Evolutionary conservation across 2,329 filamentous ascomycete genomes (phyloP), one percentile per base, ranked within the genome.

Genomic region (Myriosclerotinia curreyana): DNA sequence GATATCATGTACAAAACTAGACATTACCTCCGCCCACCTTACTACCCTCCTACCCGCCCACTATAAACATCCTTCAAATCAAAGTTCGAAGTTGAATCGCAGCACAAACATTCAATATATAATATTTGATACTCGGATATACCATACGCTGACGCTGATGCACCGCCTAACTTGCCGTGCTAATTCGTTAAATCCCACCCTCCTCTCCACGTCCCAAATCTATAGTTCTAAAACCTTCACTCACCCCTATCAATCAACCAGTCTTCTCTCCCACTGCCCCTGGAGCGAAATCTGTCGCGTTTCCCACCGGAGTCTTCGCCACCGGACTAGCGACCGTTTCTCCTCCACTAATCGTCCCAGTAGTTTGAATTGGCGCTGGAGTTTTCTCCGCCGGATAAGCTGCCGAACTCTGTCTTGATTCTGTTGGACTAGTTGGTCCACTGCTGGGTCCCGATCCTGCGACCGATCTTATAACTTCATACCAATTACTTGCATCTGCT

Each of bases 401-500:
- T 36, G n/a, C 25, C 22, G 52, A 51, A 46, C 68, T 67, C 31
- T 28, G 71, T 68, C 36, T 67, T 68, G n/a, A 66, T 42, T 31
- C 28, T 31, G 28, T 31, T n/a, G 72, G 72, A 40, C 66, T 70
- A 0, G 64, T 60, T 20, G 71, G 69, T 5, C 65, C 67, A 38
- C 70, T 72, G n/a, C 58, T 42, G 50, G 71, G 69, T 9, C 62
- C 66, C 12, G 67, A 54, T 15, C 69, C 70, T 28, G 67, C 70
- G 7, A 67, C 69, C 17, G 67, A 66, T 59, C 66, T 66, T 59
- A 97, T 89, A 68, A 91, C 80, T 42, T 88, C 83, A 77, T 87
- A 92, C 94, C 94, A 98, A 76, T 91, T 90, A 76, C 89, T 81
- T 0, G 94, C 92, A 68, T 96, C 92, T 36, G 83, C 81, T 2